Conservation (phyloP, 805 yeast genomes). For the Yarrowia porcina region DNA sequence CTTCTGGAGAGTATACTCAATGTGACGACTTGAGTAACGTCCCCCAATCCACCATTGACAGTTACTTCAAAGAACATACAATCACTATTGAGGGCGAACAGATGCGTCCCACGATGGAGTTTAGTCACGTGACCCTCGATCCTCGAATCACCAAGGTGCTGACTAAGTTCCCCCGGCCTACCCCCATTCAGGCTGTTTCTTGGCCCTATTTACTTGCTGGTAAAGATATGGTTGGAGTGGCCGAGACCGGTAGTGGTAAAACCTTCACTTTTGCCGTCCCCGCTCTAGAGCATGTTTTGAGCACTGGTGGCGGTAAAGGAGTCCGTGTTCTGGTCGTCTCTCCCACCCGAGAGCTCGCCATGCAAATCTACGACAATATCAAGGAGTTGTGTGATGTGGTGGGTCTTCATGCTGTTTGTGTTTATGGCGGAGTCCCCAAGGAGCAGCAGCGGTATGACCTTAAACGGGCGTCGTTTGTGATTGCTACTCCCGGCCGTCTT, state of each 20-base stretch:
- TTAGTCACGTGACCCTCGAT: slow-evolving; percentile 58
- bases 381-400: slow-evolving; percentile 57
- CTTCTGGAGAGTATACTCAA: slow-evolving; percentile 8
- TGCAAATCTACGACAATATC: slow-evolving; percentile 86
- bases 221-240: slow-evolving; percentile 91
- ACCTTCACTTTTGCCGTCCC: slow-evolving; percentile 98
- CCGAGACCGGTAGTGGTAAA: slow-evolving; percentile 98
- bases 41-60: slow-evolving; percentile 47
- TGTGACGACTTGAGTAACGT: slow-evolving; percentile 1
- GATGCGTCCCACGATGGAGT: slow-evolving; percentile 67
- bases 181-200: slow-evolving; percentile 91
- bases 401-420: slow-evolving; percentile 69
- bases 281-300: slow-evolving; percentile 70
- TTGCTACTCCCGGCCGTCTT: slow-evolving; percentile 98
- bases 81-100: slow-evolving; percentile 75
- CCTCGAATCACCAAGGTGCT: slow-evolving; percentile 57
- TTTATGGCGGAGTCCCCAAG: slow-evolving; percentile 97
- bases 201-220: slow-evolving; percentile 86
- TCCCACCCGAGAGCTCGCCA: slow-evolving; percentile 96
- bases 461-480: slow-evolving; percentile 61
- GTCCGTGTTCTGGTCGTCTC: slow-evolving; percentile 80
- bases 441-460: slow-evolving; percentile 79
- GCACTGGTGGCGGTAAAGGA: slow-evolving; percentile 41
- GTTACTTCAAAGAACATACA: slow-evolving; percentile 66
- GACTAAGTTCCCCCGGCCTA: slow-evolving; percentile 78